Percentiles rank a stretch among this genome's conserved stretches.
Conservation (phyloP, 2,329 filamentous ascomycete genomes). For the Fusarium papillatum region DNA sequence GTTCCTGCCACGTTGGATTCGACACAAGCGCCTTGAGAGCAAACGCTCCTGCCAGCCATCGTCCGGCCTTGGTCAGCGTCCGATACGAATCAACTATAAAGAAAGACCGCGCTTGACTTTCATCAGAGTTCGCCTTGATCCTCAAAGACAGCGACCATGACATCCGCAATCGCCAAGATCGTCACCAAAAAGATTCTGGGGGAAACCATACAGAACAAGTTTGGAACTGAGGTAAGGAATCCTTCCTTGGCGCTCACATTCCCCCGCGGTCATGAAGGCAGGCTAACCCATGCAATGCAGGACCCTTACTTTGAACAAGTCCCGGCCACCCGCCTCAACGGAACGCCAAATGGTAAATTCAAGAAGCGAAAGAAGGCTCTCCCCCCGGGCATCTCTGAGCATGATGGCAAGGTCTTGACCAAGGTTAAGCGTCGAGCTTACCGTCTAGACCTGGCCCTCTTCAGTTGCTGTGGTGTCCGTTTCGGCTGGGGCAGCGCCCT, state of each 20-base stretch:
- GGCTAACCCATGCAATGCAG: slow-evolving; percentile 69
- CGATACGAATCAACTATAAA: slow-evolving; percentile 4
- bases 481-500: slow-evolving; percentile 94
- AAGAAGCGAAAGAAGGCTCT: slow-evolving; percentile 90
- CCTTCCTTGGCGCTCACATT: not conserved
- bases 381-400: slow-evolving; percentile 83
- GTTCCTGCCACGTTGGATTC: slow-evolving; percentile 21
- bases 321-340: slow-evolving; percentile 77
- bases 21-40: slow-evolving; percentile 41
- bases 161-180: slow-evolving; percentile 65
- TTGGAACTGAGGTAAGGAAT: slow-evolving; percentile 65
- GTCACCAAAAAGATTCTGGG: slow-evolving; percentile 70
- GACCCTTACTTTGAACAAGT: slow-evolving; percentile 93
- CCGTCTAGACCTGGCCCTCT: slow-evolving; percentile 86
- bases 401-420: slow-evolving; percentile 87
- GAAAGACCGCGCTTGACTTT: not conserved
- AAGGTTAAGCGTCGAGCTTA: slow-evolving; percentile 90
- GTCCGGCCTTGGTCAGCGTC: slow-evolving; percentile 1
- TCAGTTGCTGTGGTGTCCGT: slow-evolving; percentile 83
- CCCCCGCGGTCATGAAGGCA: not conserved
- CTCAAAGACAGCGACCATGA: slow-evolving; percentile 55
- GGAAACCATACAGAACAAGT: slow-evolving; percentile 69
- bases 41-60: slow-evolving; percentile 27
- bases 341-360: slow-evolving; percentile 75
- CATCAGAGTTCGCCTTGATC: not conserved